These are phyloP conservation scores for Wickerhamomyces pijperi DNA, from an alignment of 805 yeast species.

Conservation along the genomic window DNA sequence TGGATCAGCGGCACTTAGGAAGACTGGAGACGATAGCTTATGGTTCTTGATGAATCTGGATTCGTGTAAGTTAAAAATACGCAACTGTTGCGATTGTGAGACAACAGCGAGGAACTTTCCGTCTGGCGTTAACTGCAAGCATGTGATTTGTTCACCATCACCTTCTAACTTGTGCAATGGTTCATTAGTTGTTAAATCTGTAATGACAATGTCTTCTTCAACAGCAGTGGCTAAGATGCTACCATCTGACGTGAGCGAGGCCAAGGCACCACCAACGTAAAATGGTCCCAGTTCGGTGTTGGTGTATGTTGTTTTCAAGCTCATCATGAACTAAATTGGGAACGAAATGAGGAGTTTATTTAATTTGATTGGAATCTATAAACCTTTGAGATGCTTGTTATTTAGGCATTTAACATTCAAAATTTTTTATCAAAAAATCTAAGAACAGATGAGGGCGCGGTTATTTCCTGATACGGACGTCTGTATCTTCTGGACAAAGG, in stretches of 20 bases:
- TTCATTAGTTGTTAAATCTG: slow-evolving; percentile 50
- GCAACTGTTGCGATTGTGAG: slow-evolving; percentile 75
- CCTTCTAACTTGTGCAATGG: slow-evolving; percentile 59
- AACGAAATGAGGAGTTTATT: too few relatives aligned
- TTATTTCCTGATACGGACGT: too few relatives aligned
- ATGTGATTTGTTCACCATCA: slow-evolving; percentile 76
- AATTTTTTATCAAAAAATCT: too few relatives aligned
- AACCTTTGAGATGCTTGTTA: too few relatives aligned
- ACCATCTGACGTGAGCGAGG: slow-evolving; percentile 54
- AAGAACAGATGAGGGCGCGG: too few relatives aligned
- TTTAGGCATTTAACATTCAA: too few relatives aligned
- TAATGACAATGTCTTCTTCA: slow-evolving; percentile 63
- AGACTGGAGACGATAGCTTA: slow-evolving; percentile 70
- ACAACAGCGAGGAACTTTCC: slow-evolving; percentile 58
- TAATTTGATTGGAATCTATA: too few relatives aligned
- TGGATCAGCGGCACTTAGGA: slow-evolving; percentile 62
- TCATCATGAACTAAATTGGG: too few relatives aligned
- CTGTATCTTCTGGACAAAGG: too few relatives aligned
- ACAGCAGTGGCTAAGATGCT: slow-evolving; percentile 64
- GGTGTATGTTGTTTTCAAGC: slow-evolving; percentile 21
- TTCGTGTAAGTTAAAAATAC: slow-evolving; percentile 36
- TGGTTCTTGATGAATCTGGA: slow-evolving; percentile 34
- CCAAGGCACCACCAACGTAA: slow-evolving; percentile 77
- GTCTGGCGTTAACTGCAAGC: slow-evolving; percentile 67
- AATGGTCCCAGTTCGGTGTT: slow-evolving; percentile 58